These are phyloP conservation scores for cucumber (Cucumis sativus) DNA, from an alignment of 306 rosid species.

Conservation along the genomic window DNA sequence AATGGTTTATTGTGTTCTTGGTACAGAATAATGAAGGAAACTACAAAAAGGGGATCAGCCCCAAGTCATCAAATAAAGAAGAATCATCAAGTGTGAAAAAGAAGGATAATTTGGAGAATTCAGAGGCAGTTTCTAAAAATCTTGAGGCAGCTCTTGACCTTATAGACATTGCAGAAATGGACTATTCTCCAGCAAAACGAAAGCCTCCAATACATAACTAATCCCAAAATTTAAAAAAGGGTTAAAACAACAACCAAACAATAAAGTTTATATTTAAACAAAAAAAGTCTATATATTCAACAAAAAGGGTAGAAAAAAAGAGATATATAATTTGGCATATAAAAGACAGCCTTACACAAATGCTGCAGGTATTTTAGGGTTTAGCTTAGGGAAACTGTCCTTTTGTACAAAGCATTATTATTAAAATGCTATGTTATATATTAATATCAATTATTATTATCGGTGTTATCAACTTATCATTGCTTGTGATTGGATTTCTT, in stretches of 20 bases:
- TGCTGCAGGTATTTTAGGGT: constrained; percentile 61
- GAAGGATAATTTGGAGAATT: background rate
- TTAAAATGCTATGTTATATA: background rate
- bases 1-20: too few species aligned
- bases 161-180: constrained; percentile 68
- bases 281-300: background rate
- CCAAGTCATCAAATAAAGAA: too few species aligned
- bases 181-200: constrained; percentile 76
- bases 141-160: constrained; percentile 10
- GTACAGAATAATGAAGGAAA: too few species aligned
- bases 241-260: background rate
- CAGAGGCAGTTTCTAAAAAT: constrained; percentile 15
- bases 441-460: constrained; percentile 14
- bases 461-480: background rate
- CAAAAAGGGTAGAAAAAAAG: background rate
- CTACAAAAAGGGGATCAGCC: too few species aligned
- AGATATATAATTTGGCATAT: background rate
- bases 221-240: background rate
- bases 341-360: constrained; percentile 50
- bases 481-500: background rate
- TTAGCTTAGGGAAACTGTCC: constrained; percentile 14
- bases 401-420: constrained; percentile 29
- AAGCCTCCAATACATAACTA: constrained; percentile 82
- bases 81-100: too few species aligned
- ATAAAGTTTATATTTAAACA: background rate